Conservation (phyloP, 2,329 filamentous ascomycete species). For the Paracamarosporium sp. region DNA sequence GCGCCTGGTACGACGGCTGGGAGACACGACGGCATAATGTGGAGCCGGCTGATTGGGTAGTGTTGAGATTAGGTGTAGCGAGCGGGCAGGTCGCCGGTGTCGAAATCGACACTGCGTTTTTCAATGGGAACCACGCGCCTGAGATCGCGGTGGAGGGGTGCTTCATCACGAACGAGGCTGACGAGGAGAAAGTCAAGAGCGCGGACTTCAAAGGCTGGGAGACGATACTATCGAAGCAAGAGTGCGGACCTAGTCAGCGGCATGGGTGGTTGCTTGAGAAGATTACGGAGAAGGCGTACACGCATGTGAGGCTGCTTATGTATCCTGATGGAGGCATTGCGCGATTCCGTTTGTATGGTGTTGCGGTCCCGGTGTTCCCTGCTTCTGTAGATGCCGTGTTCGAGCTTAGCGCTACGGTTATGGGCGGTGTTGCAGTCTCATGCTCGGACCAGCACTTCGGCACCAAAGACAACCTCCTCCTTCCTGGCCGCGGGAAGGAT, state of each 20-base stretch:
- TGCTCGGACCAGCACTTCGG: slow-evolving; percentile 88
- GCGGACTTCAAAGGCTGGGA: slow-evolving; percentile 64
- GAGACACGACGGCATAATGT: slow-evolving; percentile 68
- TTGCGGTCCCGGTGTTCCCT: slow-evolving; percentile 78
- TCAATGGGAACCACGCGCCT: slow-evolving; percentile 82
- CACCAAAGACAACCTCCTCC: slow-evolving; percentile 78
- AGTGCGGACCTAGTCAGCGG: slow-evolving; percentile 75
- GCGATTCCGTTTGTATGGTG: slow-evolving; percentile 77
- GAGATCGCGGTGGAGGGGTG: slow-evolving; percentile 79
- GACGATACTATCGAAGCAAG: slow-evolving; percentile 70
- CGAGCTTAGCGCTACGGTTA: slow-evolving; percentile 79
- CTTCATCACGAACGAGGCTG: slow-evolving; percentile 63
- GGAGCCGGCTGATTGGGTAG: slow-evolving; percentile 64
- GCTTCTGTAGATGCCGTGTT: slow-evolving; percentile 69
- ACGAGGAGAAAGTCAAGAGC: slow-evolving; percentile 66
- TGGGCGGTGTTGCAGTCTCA: slow-evolving; percentile 75
- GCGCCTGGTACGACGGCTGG: slow-evolving; percentile 71
- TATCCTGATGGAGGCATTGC: slow-evolving; percentile 87
- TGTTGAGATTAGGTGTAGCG: slow-evolving; percentile 65
- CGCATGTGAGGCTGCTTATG: slow-evolving; percentile 82
- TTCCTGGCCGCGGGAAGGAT: slow-evolving; percentile 79
- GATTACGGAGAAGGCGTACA: slow-evolving; percentile 70
- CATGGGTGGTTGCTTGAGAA: slow-evolving; percentile 73
- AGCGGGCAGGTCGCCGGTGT: slow-evolving; percentile 76
- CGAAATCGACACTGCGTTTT: slow-evolving; percentile 82